Conservation (phyloP, 306 rosid species). For the Pyrus bretschneideri region DNA sequence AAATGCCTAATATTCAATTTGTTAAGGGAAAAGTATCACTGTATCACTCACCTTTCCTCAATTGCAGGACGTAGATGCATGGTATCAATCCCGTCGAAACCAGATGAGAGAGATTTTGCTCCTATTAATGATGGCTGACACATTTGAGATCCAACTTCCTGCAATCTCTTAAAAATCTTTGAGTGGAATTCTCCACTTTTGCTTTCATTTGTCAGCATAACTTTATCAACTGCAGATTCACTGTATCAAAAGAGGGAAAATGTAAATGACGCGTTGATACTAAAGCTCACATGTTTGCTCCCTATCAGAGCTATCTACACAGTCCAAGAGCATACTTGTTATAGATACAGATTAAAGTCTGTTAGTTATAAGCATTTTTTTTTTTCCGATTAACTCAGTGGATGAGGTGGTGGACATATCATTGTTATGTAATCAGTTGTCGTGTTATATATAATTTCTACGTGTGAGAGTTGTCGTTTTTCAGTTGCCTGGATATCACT, state of each 20-base stretch:
- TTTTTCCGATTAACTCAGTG: not conserved
- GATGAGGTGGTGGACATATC: not conserved
- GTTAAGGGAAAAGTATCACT: slow-evolving; percentile 18
- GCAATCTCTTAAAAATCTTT: slow-evolving; percentile 20
- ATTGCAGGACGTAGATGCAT: slow-evolving; percentile 15
- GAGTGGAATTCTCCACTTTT: slow-evolving; percentile 28
- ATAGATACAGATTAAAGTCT: not conserved
- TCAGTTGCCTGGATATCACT: not conserved
- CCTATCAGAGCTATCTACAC: not conserved
- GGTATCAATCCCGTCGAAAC: slow-evolving; percentile 26
- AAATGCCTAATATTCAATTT: slow-evolving; percentile 17
- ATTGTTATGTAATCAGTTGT: not conserved
- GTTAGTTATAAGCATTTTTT: not conserved
- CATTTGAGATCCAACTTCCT: slow-evolving; percentile 22
- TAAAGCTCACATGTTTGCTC: not conserved
- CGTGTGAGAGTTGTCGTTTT: too few relatives aligned
- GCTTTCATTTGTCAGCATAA: slow-evolving; percentile 22
- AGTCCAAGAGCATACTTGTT: not conserved
- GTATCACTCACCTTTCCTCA: slow-evolving; percentile 36
- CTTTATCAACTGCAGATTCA: slow-evolving; percentile 23
- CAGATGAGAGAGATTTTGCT: slow-evolving; percentile 30
- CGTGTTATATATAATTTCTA: not conserved
- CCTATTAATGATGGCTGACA: slow-evolving; percentile 32
- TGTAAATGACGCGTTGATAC: not conserved
- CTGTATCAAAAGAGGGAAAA: slow-evolving; percentile 27